Base-by-base conservation (phyloP, 1,284 basidiomycete genomes). In the Cryptococcus sp. region DNA sequence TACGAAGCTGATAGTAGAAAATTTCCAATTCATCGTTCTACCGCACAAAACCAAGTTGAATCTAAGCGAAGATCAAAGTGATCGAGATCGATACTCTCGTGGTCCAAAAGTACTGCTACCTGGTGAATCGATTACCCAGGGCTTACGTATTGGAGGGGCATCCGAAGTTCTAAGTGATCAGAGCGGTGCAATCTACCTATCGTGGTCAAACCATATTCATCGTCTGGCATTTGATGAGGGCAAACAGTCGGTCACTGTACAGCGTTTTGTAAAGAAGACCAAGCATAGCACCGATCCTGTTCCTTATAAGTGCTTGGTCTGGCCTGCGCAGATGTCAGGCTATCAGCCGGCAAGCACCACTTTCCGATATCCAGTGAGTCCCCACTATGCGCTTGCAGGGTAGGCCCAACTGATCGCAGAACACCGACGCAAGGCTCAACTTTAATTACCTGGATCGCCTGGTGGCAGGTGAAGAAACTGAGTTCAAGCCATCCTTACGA, bases 141-240 rank as follows among this genome's bases (percentile, higher is more conserved):
- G 63, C 1, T 72, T 40, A 1, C 82, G 81, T 58, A 84, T 83
- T 7, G 74, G 77, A 43, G 87, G 88, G 14, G 84, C 87, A 3
- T 82, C 85, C 1, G 84, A 89, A 55, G 82, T 88, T 22, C 76
- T 91, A 50, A 82, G 82, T 3, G 64, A 72, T 43, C 81, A 82
- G n/a, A 76, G 76, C 48, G 82, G 85, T 44, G 87, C 91, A 0
- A 86, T 97, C 21, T 97, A 88, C 76, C 80, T 98, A 48, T 91
- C 90, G 60, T 91, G 93, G 82, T 87, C 86, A 67, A 96, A 94
- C 70, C 91, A 97, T 73, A 91, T 98, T 46, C 93, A 98, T 72
- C 81, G 88, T 24, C 85, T 98, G 60, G 85, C 86, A 19, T 98
- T 92, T 63, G 78, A 81, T 56, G 71, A 76, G 52, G 85, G 83